Percentiles rank a stretch among this genome's conserved stretches.
Evolutionary conservation across 495 filamentous ascomycete species (phyloP).

Genomic region (Trypethelium eluteriae): DNA sequence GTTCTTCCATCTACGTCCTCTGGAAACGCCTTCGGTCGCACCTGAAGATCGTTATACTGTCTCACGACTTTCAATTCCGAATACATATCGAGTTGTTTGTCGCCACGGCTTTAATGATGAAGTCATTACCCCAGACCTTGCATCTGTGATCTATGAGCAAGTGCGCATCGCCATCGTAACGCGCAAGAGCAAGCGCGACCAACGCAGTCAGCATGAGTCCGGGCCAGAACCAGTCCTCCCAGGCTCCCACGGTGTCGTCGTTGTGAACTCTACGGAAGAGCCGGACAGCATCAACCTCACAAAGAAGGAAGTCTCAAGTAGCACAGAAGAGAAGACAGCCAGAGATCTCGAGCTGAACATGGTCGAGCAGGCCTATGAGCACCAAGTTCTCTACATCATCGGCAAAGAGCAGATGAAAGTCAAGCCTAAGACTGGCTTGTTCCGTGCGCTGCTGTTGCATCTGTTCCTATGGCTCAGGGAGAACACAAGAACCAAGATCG

Average conservation of each 20-base stretch:
- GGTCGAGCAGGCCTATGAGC: constrained; percentile 49
- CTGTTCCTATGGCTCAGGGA: constrained; percentile 61
- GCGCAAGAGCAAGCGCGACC: neutral
- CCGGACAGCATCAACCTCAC: neutral
- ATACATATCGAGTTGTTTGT: constrained; percentile 57
- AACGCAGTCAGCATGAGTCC: neutral
- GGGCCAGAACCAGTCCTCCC: neutral
- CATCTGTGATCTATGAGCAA: constrained; percentile 49
- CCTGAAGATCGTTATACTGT: constrained; percentile 45
- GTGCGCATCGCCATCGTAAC: constrained; percentile 33
- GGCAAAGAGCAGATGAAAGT: constrained; percentile 66
- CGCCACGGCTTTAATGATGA: constrained; percentile 62
- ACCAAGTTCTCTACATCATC: constrained; percentile 60
- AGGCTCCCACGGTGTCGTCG: neutral
- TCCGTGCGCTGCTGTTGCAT: constrained; percentile 43
- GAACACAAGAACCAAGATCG: constrained; percentile 38
- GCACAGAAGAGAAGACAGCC: constrained; percentile 5
- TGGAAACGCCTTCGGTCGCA: constrained; percentile 28
- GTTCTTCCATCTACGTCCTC: constrained; percentile 30
- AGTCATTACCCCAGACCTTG: constrained; percentile 54
- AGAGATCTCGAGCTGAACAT: constrained; percentile 36
- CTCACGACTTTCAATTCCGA: constrained; percentile 41
- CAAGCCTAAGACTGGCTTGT: constrained; percentile 35
- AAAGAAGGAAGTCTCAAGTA: constrained; percentile 2
- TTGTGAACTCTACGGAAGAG: neutral